Base-by-base conservation (phyloP, 306 rosid species). In the Inga laurina region DNA sequence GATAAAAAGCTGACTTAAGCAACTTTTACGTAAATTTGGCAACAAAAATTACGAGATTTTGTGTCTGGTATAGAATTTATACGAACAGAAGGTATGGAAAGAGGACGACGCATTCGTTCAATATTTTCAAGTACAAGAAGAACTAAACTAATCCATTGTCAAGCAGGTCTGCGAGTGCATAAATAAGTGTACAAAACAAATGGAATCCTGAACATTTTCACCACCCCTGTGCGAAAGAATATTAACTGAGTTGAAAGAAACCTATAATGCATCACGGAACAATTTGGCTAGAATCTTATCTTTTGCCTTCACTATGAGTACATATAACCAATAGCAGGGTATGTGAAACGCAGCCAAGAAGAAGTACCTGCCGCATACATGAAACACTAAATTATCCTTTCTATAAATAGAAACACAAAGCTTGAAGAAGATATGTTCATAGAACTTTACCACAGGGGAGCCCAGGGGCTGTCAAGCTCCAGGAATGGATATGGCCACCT, bases 401-500 rank as follows among this genome's bases (percentile, higher is more conserved):
- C 5, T 34, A 78, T 39, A 45, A 14, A 11, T 66, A 51, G 43
- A 74, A 70, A 24, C 19, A 76, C 49, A n/a, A 74, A 54, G 15
- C 43, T 41, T 21, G 27, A 37, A 70, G 64, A 73, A 67, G 24
- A 81, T 10, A 79, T 27, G 72, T 27, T 62, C 37, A 13, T 48
- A 32, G 27, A 21, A 65, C 57, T 49, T 85, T 93, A 94, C 98
- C 98, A 94, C 15, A 93, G n/a, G 34, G 97, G 92, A 59, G 95
- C 91, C 97, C 94, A 95, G 0, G 95, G 88, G 6, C 86, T 86
- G 73, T 85, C 77, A 18, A 95, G 93, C 91, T 91, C 94, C 4
- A 94, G 88, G 84, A 94, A 94, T 54, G 98, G 97, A 86, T 95
- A 95, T 4, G 98, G 98, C 88, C 90, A 87, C 90, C 90, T 87